Percentiles rank a stretch among this genome's conserved stretches.
These are phyloP conservation scores for Clitoria ternatea DNA, from an alignment of 306 rosid genomes.

Conservation along the genomic window DNA sequence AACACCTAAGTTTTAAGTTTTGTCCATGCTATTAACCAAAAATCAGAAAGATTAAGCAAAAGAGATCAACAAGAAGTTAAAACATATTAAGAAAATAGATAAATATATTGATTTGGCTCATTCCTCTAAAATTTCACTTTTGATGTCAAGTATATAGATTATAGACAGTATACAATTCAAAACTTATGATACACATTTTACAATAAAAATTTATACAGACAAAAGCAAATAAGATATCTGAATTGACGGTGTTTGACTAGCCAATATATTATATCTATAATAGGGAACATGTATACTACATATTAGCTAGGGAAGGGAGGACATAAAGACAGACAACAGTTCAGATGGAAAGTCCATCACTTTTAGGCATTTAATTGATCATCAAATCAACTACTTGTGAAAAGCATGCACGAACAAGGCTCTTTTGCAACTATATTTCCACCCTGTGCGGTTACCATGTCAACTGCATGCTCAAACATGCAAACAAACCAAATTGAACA, in stretches of 20 bases:
- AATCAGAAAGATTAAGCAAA: not conserved
- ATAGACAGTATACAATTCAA: no score
- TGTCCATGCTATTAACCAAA: no score
- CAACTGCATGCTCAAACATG: not conserved
- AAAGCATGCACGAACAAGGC: no score
- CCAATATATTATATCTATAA: not conserved
- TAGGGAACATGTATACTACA: not conserved
- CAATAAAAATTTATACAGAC: not conserved
- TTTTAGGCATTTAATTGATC: not conserved
- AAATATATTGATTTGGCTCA: not conserved
- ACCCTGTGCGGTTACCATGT: no score
- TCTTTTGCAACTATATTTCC: no score
- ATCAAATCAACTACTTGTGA: no score
- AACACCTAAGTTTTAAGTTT: no score
- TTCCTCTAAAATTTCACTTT: not conserved
- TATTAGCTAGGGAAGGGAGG: not conserved
- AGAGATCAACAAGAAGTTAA: not conserved
- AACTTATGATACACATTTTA: not conserved
- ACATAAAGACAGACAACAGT: no score
- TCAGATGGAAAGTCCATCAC: no score
- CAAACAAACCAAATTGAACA: not conserved
- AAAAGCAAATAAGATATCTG: not conserved
- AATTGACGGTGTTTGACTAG: not conserved
- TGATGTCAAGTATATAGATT: not conserved
- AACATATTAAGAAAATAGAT: slow-evolving; percentile 1